phyloP scores from a whole-genome alignment of 192 early-diverging fungal species.

The Podila verticillata region DNA sequence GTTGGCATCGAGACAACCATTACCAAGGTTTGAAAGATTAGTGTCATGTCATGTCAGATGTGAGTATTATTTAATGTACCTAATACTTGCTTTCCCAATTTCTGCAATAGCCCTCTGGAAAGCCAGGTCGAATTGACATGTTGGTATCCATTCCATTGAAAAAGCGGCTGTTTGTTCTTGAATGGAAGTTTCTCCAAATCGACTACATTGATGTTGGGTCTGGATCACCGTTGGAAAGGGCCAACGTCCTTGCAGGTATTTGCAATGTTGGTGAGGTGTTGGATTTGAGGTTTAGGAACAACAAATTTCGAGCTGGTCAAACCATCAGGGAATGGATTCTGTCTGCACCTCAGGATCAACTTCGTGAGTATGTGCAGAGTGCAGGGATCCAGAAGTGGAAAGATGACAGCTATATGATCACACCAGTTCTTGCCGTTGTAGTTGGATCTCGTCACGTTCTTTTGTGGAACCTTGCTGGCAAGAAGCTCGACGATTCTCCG shows the following conservation, averaged over 20 bases:
- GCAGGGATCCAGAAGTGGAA: conserved; percentile 18
- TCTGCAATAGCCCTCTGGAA: conserved; percentile 14
- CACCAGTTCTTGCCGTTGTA: conserved; percentile 17
- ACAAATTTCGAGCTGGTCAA: conserved; percentile 35
- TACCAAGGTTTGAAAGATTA: conserved; percentile 25
- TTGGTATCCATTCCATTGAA: conserved; percentile 24
- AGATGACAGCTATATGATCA: conserved; percentile 26
- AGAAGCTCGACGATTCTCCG: conserved; percentile 11
- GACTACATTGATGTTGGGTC: conserved; percentile 39
- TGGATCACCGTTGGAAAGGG: conserved; percentile 21
- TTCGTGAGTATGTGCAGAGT: conserved; percentile 20
- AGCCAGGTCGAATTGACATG: conserved; percentile 32
- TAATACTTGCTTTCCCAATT: conserved; percentile 16
- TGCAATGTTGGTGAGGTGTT: conserved; percentile 8
- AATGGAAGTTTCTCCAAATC: conserved; percentile 43
- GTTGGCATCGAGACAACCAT: conserved; percentile 31
- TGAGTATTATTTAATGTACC: conserved; percentile 9
- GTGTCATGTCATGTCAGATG: conserved; percentile 10
- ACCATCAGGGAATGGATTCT: conserved; percentile 48
- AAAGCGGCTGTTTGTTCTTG: conserved; percentile 37
- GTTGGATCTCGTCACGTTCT: conserved; percentile 35
- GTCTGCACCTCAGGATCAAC: conserved; percentile 21
- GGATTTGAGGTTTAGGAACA: conserved; percentile 27
- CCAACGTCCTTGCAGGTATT: conserved; percentile 19
- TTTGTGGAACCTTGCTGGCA: conserved; percentile 35